Conservation (phyloP, 495 filamentous ascomycete genomes). For the Aspergillus biplanus region DNA sequence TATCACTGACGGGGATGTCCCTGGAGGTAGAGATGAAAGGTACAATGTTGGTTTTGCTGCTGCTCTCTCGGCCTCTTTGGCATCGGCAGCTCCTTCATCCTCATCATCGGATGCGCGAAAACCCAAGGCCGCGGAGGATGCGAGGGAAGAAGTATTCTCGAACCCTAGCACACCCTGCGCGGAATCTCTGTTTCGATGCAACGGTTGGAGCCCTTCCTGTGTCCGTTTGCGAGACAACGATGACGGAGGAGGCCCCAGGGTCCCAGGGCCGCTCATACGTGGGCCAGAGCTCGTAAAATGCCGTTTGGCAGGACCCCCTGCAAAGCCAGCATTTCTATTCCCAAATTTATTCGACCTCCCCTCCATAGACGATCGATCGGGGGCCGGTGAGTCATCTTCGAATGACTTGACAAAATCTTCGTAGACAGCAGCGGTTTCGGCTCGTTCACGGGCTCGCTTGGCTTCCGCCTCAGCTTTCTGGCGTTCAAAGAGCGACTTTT, state of each 20-base stretch:
- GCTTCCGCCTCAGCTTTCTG: constrained; percentile 93
- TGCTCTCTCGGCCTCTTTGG: constrained; percentile 67
- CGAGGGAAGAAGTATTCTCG: constrained; percentile 50
- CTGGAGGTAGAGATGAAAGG: constrained; percentile 62
- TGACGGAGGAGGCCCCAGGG: constrained; percentile 65
- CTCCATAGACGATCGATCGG: constrained; percentile 27
- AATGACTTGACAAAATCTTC: constrained; percentile 92
- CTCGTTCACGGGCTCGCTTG: constrained; percentile 83
- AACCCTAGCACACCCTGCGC: constrained; percentile 57
- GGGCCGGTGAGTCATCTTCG: constrained; percentile 65
- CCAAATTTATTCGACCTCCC: constrained; percentile 39
- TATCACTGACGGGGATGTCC: constrained; percentile 72
- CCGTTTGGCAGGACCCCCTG: constrained; percentile 51
- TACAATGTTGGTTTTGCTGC: constrained; percentile 88
- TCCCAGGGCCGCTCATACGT: constrained; percentile 75
- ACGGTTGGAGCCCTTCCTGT: constrained; percentile 49
- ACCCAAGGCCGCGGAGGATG: constrained; percentile 45
- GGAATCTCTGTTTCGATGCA: constrained; percentile 42
- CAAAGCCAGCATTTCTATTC: constrained; percentile 44
- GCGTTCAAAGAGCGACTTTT: constrained; percentile 90
- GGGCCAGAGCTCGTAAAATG: constrained; percentile 57
- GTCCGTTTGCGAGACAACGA: constrained; percentile 55
- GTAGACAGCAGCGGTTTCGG: constrained; percentile 87
- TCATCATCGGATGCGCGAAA: constrained; percentile 58
- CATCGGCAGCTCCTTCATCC: constrained; percentile 48